phyloP scores from a whole-genome alignment of 2,329 filamentous ascomycete genomes.

The Fusarium sp. region DNA sequence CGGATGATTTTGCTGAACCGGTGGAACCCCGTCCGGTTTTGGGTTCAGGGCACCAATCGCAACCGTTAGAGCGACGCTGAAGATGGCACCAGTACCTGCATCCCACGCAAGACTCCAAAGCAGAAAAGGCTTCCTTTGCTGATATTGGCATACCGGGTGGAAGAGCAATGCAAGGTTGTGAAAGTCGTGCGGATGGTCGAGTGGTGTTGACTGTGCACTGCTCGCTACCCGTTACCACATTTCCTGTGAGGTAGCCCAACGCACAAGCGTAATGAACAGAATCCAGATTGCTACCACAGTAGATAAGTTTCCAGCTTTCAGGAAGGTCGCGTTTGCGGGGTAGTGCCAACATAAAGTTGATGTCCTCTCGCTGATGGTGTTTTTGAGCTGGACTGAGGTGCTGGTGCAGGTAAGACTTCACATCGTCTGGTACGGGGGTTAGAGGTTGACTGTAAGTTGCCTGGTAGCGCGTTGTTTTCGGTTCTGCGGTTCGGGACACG shows the following conservation, averaged over 20 bases:
- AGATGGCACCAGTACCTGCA: slow-evolving; percentile 47
- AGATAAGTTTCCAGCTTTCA: slow-evolving; percentile 38
- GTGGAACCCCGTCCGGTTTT: not conserved
- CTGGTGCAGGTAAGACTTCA: slow-evolving; percentile 38
- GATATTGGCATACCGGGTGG: slow-evolving; percentile 29
- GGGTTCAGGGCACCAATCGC: slow-evolving; percentile 36
- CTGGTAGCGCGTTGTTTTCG: not conserved
- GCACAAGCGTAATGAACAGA: slow-evolving; percentile 43
- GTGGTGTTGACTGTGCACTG: slow-evolving; percentile 30
- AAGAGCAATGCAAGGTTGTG: slow-evolving; percentile 44
- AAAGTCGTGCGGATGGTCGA: slow-evolving; percentile 36
- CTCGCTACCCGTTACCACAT: slow-evolving; percentile 34
- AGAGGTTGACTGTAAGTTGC: not conserved
- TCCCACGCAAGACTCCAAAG: slow-evolving; percentile 43
- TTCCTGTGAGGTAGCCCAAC: slow-evolving; percentile 49
- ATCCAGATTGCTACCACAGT: slow-evolving; percentile 36
- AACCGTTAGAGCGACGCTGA: slow-evolving; percentile 41
- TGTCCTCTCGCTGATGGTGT: slow-evolving; percentile 36
- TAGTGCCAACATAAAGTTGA: slow-evolving; percentile 37
- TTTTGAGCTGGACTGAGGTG: slow-evolving; percentile 36
- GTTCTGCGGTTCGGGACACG: not conserved
- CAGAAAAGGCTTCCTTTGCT: slow-evolving; percentile 37
- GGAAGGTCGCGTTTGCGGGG: slow-evolving; percentile 44
- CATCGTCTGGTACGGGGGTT: not conserved
- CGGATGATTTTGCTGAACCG: slow-evolving; percentile 1